Conservation (phyloP, 2,329 filamentous ascomycete genomes). For the Hymenoscyphus scutula region DNA sequence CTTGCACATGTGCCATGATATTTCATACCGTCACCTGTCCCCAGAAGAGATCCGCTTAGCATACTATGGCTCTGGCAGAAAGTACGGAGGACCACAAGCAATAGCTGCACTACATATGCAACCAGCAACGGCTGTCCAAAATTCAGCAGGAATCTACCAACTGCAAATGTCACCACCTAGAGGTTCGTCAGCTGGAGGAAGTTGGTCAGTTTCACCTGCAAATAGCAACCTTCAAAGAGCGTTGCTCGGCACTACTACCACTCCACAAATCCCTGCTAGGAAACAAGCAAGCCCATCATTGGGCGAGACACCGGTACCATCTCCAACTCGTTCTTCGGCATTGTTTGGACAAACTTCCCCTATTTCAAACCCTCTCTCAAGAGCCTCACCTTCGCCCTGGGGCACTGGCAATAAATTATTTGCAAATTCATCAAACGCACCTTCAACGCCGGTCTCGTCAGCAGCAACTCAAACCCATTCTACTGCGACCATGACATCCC, state of each 20-base stretch:
- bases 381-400: too few relatives aligned
- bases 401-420: too few relatives aligned
- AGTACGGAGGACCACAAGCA: neutral
- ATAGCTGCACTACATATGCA: neutral
- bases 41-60: conserved; percentile 14
- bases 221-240: neutral
- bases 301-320: too few relatives aligned
- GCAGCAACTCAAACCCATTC: too few relatives aligned
- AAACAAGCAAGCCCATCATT: neutral
- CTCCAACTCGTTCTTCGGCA: too few relatives aligned
- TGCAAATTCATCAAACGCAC: too few relatives aligned
- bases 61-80: conserved; percentile 4
- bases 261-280: neutral
- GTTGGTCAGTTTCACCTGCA: neutral
- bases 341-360: too few relatives aligned
- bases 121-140: neutral
- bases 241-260: neutral
- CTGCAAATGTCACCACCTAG: neutral
- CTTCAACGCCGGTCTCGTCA: too few relatives aligned
- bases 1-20: conserved; percentile 8
- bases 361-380: too few relatives aligned
- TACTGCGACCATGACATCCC: too few relatives aligned
- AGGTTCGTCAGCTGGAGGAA: neutral
- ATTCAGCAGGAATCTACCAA: too few relatives aligned
- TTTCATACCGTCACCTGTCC: conserved; percentile 4